These are phyloP conservation scores for Saccharum hybrid DNA, from an alignment of 202 grass and related monocot genomes.

Conservation along the genomic window DNA sequence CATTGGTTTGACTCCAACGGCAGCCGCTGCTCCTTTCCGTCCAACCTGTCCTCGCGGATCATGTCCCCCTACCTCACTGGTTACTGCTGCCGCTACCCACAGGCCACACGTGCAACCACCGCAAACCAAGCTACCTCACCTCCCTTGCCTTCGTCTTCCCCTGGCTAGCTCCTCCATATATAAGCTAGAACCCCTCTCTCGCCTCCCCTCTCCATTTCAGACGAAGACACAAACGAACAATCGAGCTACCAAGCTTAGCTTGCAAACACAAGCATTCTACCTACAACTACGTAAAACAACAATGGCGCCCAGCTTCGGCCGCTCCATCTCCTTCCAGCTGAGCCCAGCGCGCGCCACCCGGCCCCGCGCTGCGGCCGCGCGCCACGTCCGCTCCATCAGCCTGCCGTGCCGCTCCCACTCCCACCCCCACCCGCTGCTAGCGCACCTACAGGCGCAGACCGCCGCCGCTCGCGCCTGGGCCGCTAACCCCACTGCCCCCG, in stretches of 20 bases:
- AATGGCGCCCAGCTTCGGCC: conserved; percentile 55
- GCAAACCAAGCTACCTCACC: not conserved
- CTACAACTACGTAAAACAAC: no score
- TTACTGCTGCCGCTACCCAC: not conserved
- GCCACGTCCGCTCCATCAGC: conserved; percentile 54
- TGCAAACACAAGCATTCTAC: not conserved
- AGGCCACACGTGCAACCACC: conserved; percentile 16
- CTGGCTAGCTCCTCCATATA: not conserved
- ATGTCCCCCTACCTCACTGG: not conserved
- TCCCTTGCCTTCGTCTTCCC: not conserved
- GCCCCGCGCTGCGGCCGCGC: not conserved
- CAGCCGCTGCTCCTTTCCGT: not conserved
- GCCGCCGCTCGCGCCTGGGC: conserved; percentile 33
- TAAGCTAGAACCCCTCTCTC: not conserved
- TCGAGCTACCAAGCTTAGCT: no score
- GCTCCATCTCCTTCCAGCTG: conserved; percentile 55
- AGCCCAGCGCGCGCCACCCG: conserved; percentile 27
- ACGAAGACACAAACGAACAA: not conserved
- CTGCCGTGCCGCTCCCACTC: conserved; percentile 47
- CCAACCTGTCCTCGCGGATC: conserved; percentile 5
- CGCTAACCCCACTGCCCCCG: not conserved
- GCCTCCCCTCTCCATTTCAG: conserved; percentile 29
- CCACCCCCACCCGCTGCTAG: conserved; percentile 52
- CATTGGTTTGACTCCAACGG: conserved; percentile 24
- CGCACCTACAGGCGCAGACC: conserved; percentile 44